phyloP scores from a whole-genome alignment of 2,329 filamentous ascomycete species.

The Teratosphaeriaceae sp. region DNA sequence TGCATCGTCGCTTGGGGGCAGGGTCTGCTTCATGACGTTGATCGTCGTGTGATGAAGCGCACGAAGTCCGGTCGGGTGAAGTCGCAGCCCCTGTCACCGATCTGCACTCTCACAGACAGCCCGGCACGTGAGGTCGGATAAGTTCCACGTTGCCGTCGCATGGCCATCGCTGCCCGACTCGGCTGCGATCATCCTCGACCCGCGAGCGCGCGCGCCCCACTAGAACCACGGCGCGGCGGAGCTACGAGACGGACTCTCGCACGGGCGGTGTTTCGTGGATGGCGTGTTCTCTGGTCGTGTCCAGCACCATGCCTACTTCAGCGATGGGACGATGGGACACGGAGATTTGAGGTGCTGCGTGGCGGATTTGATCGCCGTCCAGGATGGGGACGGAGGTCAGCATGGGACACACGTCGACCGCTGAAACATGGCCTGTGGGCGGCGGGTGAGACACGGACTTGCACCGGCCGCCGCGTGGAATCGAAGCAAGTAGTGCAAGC shows the following conservation, averaged over 20 bases:
- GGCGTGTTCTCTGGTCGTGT: neutral
- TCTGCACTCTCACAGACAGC: slow-evolving; percentile 4
- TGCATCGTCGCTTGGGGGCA: neutral
- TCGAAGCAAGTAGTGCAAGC: neutral
- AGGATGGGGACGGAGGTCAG: neutral
- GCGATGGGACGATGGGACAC: neutral
- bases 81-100: neutral
- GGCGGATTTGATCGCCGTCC: neutral
- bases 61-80: neutral
- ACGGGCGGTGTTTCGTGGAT: neutral
- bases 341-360: neutral
- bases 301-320: neutral
- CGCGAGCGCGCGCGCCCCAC: too few species aligned
- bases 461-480: neutral
- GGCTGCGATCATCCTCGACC: slow-evolving; percentile 2
- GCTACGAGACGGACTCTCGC: too few species aligned
- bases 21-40: neutral
- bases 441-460: neutral
- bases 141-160: slow-evolving; percentile 1
- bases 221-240: too few species aligned
- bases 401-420: neutral
- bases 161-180: neutral
- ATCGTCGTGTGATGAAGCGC: neutral
- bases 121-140: slow-evolving; percentile 2
- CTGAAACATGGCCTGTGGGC: neutral